Percentiles rank a stretch among this genome's conserved stretches.
These are phyloP conservation scores for Phialophora expanda DNA, from an alignment of 2,329 filamentous ascomycete species.

Conservation along the genomic window DNA sequence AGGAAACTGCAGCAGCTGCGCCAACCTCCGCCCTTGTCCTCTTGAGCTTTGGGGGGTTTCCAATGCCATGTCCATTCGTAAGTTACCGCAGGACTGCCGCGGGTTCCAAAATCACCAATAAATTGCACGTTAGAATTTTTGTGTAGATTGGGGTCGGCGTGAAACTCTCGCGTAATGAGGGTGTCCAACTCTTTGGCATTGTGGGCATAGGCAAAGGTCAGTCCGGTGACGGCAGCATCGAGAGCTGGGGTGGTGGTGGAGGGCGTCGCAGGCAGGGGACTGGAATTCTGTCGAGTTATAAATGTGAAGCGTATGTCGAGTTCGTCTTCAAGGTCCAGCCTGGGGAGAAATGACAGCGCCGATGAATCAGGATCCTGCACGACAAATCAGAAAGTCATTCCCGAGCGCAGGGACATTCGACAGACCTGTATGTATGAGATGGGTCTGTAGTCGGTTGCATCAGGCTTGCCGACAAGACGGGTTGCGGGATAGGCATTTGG, in stretches of 20 bases:
- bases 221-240: constrained; percentile 81
- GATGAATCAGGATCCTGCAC: constrained; percentile 75
- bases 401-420: not conserved
- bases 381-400: constrained; percentile 27
- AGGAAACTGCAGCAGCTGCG: constrained; percentile 96
- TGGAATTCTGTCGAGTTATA: constrained; percentile 66
- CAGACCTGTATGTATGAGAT: constrained; percentile 90
- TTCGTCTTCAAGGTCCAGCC: constrained; percentile 88
- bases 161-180: constrained; percentile 90
- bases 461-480: constrained; percentile 73
- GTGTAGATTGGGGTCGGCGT: constrained; percentile 95
- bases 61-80: constrained; percentile 98
- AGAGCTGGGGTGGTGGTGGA: constrained; percentile 55
- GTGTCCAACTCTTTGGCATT: constrained; percentile 88
- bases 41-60: constrained; percentile 80
- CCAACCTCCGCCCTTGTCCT: constrained; percentile 91
- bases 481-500: constrained; percentile 89
- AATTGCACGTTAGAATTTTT: constrained; percentile 96
- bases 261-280: constrained; percentile 55
- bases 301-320: constrained; percentile 93
- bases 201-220: constrained; percentile 91
- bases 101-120: constrained; percentile 88
- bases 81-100: constrained; percentile 78
- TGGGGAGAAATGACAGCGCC: constrained; percentile 71
- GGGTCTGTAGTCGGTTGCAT: constrained; percentile 72